Percentiles rank a stretch among this genome's conserved stretches.
Evolutionary conservation across 2,329 filamentous ascomycete genomes (phyloP).

Genomic region (Fusarium sp.): DNA sequence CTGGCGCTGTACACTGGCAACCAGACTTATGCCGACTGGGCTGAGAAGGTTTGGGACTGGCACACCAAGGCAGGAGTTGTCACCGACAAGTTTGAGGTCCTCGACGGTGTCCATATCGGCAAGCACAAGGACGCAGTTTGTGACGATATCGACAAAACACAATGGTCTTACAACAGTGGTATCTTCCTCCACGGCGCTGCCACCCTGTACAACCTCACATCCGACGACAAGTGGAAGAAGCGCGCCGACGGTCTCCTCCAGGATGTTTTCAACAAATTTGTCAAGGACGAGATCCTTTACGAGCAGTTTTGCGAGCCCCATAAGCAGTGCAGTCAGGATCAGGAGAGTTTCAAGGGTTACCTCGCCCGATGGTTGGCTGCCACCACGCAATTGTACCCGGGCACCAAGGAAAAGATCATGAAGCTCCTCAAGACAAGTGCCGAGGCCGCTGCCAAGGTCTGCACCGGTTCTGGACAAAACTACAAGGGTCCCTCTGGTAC

Average conservation of each 20-base stretch:
- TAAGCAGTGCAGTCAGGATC: conserved; percentile 74
- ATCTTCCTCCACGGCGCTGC: conserved; percentile 71
- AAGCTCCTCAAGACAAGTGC: conserved; percentile 64
- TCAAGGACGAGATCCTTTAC: conserved; percentile 64
- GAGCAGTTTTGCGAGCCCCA: conserved; percentile 74
- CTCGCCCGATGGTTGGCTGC: conserved; percentile 73
- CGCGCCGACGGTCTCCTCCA: conserved; percentile 69
- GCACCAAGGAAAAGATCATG: conserved; percentile 61
- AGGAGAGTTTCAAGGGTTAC: conserved; percentile 82
- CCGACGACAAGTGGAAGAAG: conserved; percentile 63
- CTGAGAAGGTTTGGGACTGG: conserved; percentile 77
- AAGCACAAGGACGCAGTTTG: conserved; percentile 57
- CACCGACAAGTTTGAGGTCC: conserved; percentile 64
- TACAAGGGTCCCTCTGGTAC: conserved; percentile 67
- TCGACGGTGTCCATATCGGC: conserved; percentile 58
- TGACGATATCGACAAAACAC: conserved; percentile 66
- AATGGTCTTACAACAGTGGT: conserved; percentile 78
- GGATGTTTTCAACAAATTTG: conserved; percentile 64
- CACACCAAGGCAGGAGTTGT: conserved; percentile 67
- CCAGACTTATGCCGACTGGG: conserved; percentile 81
- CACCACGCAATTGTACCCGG: conserved; percentile 65
- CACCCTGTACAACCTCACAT: conserved; percentile 72
- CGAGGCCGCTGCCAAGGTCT: conserved; percentile 62
- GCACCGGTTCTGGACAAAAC: conserved; percentile 56
- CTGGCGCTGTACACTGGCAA: conserved; percentile 84